Evolutionary conservation across 441 rosid species (phyloP), one percentile per base, ranked within the genome.

Genomic region (Pelargonium cotyledonis): DNA sequence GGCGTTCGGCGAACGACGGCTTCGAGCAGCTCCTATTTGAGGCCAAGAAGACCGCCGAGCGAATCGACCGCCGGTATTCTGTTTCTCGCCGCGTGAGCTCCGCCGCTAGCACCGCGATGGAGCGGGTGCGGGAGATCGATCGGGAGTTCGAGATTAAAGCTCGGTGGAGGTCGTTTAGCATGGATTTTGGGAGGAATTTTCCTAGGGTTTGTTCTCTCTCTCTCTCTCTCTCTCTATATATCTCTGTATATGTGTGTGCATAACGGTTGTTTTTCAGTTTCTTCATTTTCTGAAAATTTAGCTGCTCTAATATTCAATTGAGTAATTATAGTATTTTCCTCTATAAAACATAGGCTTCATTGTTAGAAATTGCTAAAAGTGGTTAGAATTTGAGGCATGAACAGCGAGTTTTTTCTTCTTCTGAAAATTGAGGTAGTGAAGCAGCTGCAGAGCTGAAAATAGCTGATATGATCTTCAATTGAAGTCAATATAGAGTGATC

Each of bases 41-140:
- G 38, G 64, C 64, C 38, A 60, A 60, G 64, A 60, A 60, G 64
- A 60, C 64, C 29, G 38, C 64, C 38, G 64, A 60, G 64, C 64
- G 64, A 2, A 19, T 60, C 26, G 64, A 60, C 35, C 29, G 64
- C n/a, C 64, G 38, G 12, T 60, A 60, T 11, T 19, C 29, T 3
- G 64, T 60, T 9, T 60, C 64, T 8, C 29, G 29, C 5, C 38
- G 64, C 64, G 4, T 60, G 9, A 26, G 64, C 64, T 60, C 64
- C n/a, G 64, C 38, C 64, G 38, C 64, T 1, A 21, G 29, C 29
- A 26, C 38, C 64, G 64, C 38, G n/a, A 23, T 26, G 29, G 64
- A 60, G 14, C 38, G 64, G 35, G 64, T 38, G 12, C 35, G 29
- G 12, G 38, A 60, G 64, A 60, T 60, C 21, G 64, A 60, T 60